Conservation (phyloP, 768 basidiomycete species). For the Amylocystis lapponica region DNA sequence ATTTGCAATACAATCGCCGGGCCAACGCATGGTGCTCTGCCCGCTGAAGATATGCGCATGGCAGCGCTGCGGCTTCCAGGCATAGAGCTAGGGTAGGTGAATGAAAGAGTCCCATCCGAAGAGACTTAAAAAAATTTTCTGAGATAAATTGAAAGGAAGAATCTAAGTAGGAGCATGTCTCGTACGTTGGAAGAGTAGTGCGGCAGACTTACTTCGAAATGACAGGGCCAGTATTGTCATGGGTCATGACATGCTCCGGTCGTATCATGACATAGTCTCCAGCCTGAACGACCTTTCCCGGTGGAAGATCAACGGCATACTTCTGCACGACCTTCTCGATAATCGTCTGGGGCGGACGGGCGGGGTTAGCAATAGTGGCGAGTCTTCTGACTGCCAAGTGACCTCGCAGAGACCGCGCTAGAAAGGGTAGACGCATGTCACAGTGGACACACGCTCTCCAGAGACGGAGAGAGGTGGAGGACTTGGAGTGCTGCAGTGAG, state of each 20-base stretch:
- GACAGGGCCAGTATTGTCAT: slow-evolving; percentile 97
- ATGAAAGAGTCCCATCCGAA: too few species aligned
- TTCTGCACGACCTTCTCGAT: slow-evolving; percentile 98
- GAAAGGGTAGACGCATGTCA: neutral
- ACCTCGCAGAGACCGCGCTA: neutral
- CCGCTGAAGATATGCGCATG: too few species aligned
- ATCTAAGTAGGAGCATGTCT: neutral
- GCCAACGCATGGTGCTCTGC: too few species aligned
- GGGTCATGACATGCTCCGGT: slow-evolving; percentile 97
- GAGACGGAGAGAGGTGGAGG: too few species aligned
- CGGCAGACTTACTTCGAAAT: slow-evolving; percentile 77
- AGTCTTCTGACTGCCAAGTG: slow-evolving; percentile 9
- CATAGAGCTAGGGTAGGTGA: too few species aligned
- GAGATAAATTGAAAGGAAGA: neutral
- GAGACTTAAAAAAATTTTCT: too few species aligned
- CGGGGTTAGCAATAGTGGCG: slow-evolving; percentile 28
- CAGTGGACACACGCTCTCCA: neutral
- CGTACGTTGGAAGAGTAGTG: too few species aligned
- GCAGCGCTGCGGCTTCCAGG: too few species aligned
- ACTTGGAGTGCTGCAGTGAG: too few species aligned
- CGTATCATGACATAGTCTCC: slow-evolving; percentile 99
- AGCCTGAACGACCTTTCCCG: slow-evolving; percentile 75
- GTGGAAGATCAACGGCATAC: slow-evolving; percentile 86
- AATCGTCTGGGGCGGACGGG: slow-evolving; percentile 67
- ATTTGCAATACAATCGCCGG: too few species aligned